Evolutionary conservation across 371 early-diverging fungal species (phyloP), one percentile per base, ranked within the genome.

Genomic region (Lichtheimia hyalospora): DNA sequence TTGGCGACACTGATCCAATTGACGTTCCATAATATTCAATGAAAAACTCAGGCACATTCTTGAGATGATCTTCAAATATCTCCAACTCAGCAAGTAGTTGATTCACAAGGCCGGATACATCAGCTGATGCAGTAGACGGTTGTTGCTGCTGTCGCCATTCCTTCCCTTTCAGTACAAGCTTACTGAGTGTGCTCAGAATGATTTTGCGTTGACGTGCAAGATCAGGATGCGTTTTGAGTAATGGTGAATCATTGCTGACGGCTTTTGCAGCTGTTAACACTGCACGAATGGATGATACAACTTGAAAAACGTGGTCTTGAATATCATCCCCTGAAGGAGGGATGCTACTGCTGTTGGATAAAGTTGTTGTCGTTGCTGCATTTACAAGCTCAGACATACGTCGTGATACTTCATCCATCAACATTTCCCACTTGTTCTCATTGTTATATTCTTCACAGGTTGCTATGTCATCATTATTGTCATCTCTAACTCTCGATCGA

Each of bases 141-240:
- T 24, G 57, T 23, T 40, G 50, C 41, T 25, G 54, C 10, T 5
- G 66, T 41, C 16, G 44, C 25, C 69, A 28, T 25, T 68, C 65
- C 60, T 74, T 74, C 16, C 73, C 69, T 67, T 73, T 75, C n/a
- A 79, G 41, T 2, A 75, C 81, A 3, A 80, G 61, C n/a, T 71
- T 64, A 42, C 75, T 75, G 15, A 80, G 58, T 3, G 66, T 54
- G 20, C 62, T 69, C 10, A 77, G 60, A 0, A 80, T 69, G 8
- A 62, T 49, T 54, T 71, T 73, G 23, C 81, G 63, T 43, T 80
- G 81, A 12, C 67, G 60, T 13, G 74, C 71, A 18, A 77, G 42
- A 53, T 75, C 81, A 4, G 81, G 77, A 42, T 67, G 65, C 10
- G 62, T 53, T 49, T 64, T 71, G 16, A 80, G 58, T 1, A 80